Conservation (phyloP, 345 rosid genomes). For the Microcos paniculata region DNA sequence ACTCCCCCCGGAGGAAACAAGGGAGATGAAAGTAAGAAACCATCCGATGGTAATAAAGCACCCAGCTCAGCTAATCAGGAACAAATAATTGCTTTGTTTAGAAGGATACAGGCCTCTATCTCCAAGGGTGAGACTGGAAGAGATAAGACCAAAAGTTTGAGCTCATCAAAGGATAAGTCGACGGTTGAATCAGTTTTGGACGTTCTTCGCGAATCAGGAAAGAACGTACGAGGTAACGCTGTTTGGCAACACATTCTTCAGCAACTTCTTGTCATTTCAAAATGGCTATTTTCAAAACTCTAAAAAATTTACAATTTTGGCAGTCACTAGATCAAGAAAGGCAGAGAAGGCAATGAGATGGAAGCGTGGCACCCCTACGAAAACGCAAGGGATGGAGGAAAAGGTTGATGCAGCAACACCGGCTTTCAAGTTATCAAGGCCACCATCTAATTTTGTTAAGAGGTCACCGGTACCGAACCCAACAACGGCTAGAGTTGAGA, state of each 20-base stretch:
- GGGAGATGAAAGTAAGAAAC: neutral
- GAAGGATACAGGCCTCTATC: constrained; percentile 6
- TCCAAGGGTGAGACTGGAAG: neutral
- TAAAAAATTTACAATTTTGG: neutral
- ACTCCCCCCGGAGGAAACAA: constrained; percentile 4
- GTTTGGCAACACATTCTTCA: neutral
- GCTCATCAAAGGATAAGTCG: neutral
- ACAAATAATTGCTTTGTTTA: neutral
- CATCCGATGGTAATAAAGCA: neutral
- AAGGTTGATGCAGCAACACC: neutral
- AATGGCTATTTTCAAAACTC: neutral
- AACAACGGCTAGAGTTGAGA: no score
- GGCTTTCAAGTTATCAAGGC: constrained; percentile 28
- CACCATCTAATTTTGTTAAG: constrained; percentile 46
- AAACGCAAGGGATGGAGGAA: constrained; percentile 2
- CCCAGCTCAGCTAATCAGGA: neutral
- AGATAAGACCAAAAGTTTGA: neutral
- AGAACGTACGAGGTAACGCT: constrained; percentile 28
- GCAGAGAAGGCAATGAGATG: neutral
- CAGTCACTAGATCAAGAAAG: constrained; percentile 4
- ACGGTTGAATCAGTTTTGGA: constrained; percentile 33
- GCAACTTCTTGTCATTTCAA: neutral
- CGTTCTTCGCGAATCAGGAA: constrained; percentile 33
- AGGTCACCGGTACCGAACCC: constrained; percentile 39
- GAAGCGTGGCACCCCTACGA: constrained; percentile 11